These are phyloP conservation scores for Neurospora crassa DNA, from an alignment of 2,329 filamentous ascomycete species.

Conservation along the genomic window DNA sequence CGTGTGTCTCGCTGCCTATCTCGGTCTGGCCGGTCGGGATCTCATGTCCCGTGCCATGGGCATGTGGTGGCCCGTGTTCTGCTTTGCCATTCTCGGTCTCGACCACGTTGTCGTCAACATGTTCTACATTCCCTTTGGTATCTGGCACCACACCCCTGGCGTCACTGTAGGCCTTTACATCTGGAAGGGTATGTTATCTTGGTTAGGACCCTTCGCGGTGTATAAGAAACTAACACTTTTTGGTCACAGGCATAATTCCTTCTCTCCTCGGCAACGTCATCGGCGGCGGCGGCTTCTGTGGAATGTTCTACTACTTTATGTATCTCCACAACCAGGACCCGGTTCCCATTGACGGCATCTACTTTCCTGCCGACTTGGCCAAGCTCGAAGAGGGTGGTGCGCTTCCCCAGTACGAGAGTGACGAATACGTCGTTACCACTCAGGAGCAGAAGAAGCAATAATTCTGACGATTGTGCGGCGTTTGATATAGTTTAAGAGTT, in stretches of 20 bases:
- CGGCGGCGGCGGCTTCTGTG: conserved; percentile 43
- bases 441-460: neutral
- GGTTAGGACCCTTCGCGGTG: neutral
- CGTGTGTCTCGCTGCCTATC: conserved; percentile 42
- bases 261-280: conserved; percentile 42
- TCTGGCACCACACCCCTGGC: conserved; percentile 35
- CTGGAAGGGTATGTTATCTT: conserved; percentile 33
- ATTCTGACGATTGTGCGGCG: neutral
- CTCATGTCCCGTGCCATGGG: conserved; percentile 42
- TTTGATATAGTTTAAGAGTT: neutral
- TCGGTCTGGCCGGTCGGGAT: conserved; percentile 38
- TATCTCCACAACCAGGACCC: conserved; percentile 5
- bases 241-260: conserved; percentile 33
- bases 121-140: conserved; percentile 42
- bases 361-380: neutral
- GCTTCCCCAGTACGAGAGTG: neutral
- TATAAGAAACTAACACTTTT: neutral
- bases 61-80: conserved; percentile 48
- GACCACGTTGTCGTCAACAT: conserved; percentile 51
- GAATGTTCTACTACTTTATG: conserved; percentile 25
- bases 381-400: neutral
- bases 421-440: neutral
- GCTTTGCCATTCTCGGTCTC: conserved; percentile 42
- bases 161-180: conserved; percentile 42
- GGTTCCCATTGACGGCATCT: neutral